Conservation (phyloP, 768 basidiomycete genomes). For the Russula olivacea region DNA sequence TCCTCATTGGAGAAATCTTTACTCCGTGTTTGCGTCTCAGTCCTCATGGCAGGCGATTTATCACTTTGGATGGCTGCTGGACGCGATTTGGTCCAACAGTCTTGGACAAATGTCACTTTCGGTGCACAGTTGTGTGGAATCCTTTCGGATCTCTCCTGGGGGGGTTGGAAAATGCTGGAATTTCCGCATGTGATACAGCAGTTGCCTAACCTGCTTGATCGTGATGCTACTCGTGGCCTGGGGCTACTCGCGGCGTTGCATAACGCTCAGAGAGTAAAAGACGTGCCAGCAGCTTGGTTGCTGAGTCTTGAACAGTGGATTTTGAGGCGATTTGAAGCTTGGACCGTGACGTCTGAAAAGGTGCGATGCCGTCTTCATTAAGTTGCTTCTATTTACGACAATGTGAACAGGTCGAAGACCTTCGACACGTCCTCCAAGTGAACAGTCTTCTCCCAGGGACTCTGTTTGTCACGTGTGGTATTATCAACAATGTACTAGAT, state of each 20-base stretch:
- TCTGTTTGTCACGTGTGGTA: constrained; percentile 37
- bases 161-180: constrained; percentile 69
- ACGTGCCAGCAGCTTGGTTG: constrained; percentile 56
- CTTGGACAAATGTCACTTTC: constrained; percentile 41
- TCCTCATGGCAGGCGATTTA: constrained; percentile 41
- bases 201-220: constrained; percentile 42
- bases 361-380: constrained; percentile 31
- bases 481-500: constrained; percentile 41
- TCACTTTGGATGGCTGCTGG: constrained; percentile 39
- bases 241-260: constrained; percentile 47
- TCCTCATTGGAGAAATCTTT: constrained; percentile 31
- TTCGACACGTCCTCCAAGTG: constrained; percentile 51
- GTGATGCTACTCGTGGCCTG: constrained; percentile 39
- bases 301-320: constrained; percentile 48
- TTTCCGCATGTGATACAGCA: constrained; percentile 52
- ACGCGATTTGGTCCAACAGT: constrained; percentile 49
- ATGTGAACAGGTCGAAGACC: constrained; percentile 39
- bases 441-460: constrained; percentile 46
- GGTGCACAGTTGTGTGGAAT: constrained; percentile 52
- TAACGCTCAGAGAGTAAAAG: constrained; percentile 45
- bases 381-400: background rate
- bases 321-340: constrained; percentile 38
- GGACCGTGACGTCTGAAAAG: constrained; percentile 37
- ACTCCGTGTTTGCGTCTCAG: constrained; percentile 33
- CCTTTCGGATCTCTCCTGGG: constrained; percentile 63